Conservation (phyloP, 257 asterid species). For the Voacanga thouarsii region DNA sequence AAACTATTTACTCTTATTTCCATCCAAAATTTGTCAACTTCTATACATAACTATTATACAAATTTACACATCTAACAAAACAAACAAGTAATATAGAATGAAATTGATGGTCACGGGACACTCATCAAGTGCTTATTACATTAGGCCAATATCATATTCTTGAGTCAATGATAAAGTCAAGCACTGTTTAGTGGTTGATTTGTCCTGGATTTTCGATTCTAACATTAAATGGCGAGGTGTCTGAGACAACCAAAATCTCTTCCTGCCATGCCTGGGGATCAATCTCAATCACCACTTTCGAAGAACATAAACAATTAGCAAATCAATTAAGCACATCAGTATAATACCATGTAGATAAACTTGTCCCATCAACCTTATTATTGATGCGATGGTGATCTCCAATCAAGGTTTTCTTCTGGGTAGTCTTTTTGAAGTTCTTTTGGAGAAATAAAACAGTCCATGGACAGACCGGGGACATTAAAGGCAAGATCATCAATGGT, state of each 20-base stretch:
- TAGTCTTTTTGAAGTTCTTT: conserved; percentile 49
- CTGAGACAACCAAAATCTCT: not conserved
- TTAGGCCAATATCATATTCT: not conserved
- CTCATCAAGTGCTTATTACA: not conserved
- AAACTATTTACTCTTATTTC: too few species aligned
- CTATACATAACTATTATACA: too few species aligned
- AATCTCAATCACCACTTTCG: not conserved
- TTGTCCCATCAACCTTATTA: conserved; percentile 1
- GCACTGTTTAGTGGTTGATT: not conserved
- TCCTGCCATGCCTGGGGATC: not conserved
- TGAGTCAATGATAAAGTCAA: not conserved
- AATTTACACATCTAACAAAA: not conserved
- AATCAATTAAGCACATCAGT: not conserved
- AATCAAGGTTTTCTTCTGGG: conserved; percentile 40
- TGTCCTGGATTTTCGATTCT: not conserved
- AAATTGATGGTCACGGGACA: not conserved
- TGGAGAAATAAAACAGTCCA: conserved; percentile 75
- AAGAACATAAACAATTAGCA: not conserved
- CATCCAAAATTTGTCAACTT: too few species aligned
- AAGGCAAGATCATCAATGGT: conserved; percentile 69
- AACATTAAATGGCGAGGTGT: not conserved
- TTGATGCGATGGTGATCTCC: conserved; percentile 53
- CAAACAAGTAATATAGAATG: not conserved
- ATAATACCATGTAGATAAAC: not conserved
- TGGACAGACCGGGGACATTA: conserved; percentile 67